Base-by-base conservation (phyloP, 1,139 yeast genomes). In the Yamadazyma oceani region DNA sequence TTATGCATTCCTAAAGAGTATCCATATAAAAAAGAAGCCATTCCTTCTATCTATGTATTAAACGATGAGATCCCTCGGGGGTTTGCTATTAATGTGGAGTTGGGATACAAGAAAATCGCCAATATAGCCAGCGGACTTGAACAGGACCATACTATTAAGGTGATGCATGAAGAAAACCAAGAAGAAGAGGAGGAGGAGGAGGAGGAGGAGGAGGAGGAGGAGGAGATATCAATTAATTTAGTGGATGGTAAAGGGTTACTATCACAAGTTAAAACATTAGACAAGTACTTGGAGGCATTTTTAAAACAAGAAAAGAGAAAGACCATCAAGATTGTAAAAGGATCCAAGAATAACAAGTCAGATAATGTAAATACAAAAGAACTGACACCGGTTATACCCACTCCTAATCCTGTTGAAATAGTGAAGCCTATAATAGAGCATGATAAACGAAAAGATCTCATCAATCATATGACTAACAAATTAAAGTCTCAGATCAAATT, bases 11-110 rank as follows among this genome's bases (percentile, higher is more conserved):
- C 92, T 0, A 50, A 55, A 2, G 61, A 60, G 21, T 84, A 82
- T 50, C 90, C 90, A 0, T 49, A 58, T 27, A 56, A 55, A 19
- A 51, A 47, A 32, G 51, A 49, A 13, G 55, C 51, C n/a, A 43
- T 48, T 17, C 81, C 82, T 1, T 57, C 71, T 4, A 64, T 78
- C 2, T 62, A 65, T 34, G 83, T 85, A 4, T 63, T 79, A 35
- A 83, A 83, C 55, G 72, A 73, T 17, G 87, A 82, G 31, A 81
- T 85, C n/a, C 89, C 92, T 1, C 64, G 80, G 41, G 92, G 92
- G 0, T 80, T 63, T 54, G 77, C 87, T 11, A 67, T 76, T 12
- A 84, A 84, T 49, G 66, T 85, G 11, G 92, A 85, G 51, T 50
- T 62, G 9, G 92, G 89, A 6, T 85, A 80, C 56, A 67, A 64